These are phyloP conservation scores for Bruguiera gymnorhiza DNA, from an alignment of 345 rosid species.

Conservation along the genomic window DNA sequence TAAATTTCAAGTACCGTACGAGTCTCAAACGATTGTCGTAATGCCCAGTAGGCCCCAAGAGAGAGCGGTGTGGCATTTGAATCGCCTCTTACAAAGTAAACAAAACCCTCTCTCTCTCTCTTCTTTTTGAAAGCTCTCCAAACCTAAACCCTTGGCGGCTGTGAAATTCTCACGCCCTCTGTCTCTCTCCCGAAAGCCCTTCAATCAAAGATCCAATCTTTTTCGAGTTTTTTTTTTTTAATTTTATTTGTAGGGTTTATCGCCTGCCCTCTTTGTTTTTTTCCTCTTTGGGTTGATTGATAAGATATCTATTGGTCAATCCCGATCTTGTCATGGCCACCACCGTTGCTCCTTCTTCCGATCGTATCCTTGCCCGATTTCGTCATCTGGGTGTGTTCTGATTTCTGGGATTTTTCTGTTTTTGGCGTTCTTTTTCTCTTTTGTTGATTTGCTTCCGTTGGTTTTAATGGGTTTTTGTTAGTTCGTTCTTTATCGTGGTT, in stretches of 20 bases:
- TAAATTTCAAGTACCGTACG: no score
- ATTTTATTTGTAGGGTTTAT: no score
- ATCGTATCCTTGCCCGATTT: constrained; percentile 59
- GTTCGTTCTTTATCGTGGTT: not conserved
- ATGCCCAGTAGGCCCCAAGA: no score
- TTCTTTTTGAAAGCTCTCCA: not conserved
- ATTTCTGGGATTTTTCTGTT: constrained; percentile 6
- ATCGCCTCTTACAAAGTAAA: no score
- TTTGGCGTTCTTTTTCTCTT: not conserved
- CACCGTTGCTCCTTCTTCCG: constrained; percentile 54
- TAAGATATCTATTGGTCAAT: not conserved
- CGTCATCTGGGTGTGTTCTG: constrained; percentile 15
- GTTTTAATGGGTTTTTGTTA: not conserved
- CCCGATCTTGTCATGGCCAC: constrained; percentile 40
- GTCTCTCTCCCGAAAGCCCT: not conserved
- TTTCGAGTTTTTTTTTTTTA: no score
- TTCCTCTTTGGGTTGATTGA: not conserved
- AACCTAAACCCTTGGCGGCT: constrained; percentile 31
- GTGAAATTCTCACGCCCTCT: not conserved
- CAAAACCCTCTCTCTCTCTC: constrained; percentile 11
- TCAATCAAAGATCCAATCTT: not conserved
- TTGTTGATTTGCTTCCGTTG: not conserved
- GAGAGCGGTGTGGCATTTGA: no score
- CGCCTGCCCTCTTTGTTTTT: no score
- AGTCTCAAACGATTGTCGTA: no score